phyloP scores from a whole-genome alignment of 208 protist genomes.

The Entamoeba histolytica region DNA sequence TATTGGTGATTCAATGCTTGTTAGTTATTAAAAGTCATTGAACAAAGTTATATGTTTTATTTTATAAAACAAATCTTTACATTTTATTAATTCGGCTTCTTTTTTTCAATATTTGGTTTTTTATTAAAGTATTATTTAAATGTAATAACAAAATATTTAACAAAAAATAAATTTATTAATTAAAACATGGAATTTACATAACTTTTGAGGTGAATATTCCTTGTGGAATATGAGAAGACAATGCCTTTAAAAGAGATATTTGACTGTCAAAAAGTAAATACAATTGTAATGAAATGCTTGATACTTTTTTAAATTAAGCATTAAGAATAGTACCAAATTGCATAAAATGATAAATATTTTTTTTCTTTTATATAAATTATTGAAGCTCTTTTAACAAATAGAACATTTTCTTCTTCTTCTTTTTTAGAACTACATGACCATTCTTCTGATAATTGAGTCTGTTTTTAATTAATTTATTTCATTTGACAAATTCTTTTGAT shows the following conservation, averaged over 20 bases:
- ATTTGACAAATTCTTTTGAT: too few species aligned
- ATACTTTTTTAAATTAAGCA: not conserved
- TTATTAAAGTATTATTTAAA: too few species aligned
- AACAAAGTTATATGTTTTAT: too few species aligned
- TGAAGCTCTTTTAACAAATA: not conserved
- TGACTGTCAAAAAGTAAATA: not conserved
- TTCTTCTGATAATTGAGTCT: too few species aligned
- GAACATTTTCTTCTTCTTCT: not conserved
- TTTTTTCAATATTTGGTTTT: too few species aligned
- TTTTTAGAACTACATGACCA: too few species aligned
- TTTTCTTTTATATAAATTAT: not conserved
- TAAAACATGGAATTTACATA: too few species aligned
- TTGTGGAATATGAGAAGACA: not conserved
- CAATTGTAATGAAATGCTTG: not conserved
- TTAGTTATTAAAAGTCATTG: not conserved
- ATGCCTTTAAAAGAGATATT: not conserved
- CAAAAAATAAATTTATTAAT: too few species aligned
- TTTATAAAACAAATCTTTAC: too few species aligned
- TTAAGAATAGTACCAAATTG: not conserved
- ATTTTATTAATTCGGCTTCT: too few species aligned
- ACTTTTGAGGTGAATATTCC: not conserved
- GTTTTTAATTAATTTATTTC: too few species aligned
- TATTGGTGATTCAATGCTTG: not conserved
- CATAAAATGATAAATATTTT: not conserved
- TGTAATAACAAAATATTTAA: too few species aligned